Conservation (phyloP, 31 red algal species). For the Asparagopsis taxiformis region DNA sequence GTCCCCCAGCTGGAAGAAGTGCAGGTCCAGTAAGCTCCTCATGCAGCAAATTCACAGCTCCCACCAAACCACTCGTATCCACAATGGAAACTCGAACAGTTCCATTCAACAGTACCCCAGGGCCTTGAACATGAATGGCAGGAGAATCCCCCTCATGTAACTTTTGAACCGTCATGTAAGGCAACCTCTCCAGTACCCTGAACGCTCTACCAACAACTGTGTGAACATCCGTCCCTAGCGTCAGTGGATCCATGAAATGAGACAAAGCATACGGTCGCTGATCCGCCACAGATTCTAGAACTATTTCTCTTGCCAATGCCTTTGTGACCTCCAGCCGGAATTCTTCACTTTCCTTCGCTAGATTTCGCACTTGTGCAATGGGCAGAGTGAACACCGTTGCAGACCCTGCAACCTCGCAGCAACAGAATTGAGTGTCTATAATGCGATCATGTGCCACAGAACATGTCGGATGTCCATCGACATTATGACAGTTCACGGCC, state of each 20-base stretch:
- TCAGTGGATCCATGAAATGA: conserved; percentile 47
- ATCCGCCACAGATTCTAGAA: conserved; percentile 77
- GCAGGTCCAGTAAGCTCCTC: conserved; percentile 67
- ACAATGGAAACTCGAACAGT: conserved; percentile 82
- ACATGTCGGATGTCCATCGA: neutral
- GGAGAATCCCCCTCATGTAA: conserved; percentile 27
- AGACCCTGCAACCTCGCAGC: conserved; percentile 65
- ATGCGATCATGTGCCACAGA: conserved; percentile 48
- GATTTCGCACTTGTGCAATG: conserved; percentile 36
- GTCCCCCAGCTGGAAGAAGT: conserved; percentile 66
- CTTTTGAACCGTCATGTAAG: conserved; percentile 71
- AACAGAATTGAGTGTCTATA: conserved; percentile 59
- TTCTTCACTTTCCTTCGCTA: conserved; percentile 45
- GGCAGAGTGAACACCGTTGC: conserved; percentile 79
- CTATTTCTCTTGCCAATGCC: conserved; percentile 70
- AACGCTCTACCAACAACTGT: conserved; percentile 58
- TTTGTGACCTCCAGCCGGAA: conserved; percentile 75
- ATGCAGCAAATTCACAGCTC: conserved; percentile 79
- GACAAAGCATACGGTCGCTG: conserved; percentile 72
- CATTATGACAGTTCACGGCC: conserved; percentile 28
- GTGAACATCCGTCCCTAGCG: conserved; percentile 17
- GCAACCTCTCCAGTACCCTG: conserved; percentile 51
- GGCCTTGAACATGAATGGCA: conserved; percentile 64
- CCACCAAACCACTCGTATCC: conserved; percentile 73
- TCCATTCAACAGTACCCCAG: conserved; percentile 71